Conservation (phyloP, 2,329 filamentous ascomycete species). For the Celoporthe dispersa region DNA sequence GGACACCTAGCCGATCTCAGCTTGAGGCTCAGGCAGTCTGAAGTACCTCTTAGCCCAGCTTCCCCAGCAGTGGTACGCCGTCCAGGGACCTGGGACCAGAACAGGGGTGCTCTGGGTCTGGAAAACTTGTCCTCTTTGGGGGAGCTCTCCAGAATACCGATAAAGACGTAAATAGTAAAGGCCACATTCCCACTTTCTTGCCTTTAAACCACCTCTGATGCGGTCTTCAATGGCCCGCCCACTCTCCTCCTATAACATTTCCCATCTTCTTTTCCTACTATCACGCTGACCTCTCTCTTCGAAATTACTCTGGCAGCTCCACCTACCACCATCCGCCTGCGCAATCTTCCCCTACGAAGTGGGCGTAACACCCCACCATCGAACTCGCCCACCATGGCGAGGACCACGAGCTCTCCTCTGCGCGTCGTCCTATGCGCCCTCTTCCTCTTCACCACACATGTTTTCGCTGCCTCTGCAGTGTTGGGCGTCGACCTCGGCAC, state of each 20-base stretch:
- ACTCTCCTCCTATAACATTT: not conserved
- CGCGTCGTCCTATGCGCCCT: constrained; percentile 44
- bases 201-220: constrained; percentile 10
- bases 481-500: constrained; percentile 94
- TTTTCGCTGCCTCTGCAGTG: constrained; percentile 69
- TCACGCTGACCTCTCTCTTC: not conserved
- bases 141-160: constrained; percentile 23
- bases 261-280: not conserved
- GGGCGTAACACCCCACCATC: constrained; percentile 24
- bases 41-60: constrained; percentile 13
- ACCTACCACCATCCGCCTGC: not conserved
- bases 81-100: not conserved
- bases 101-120: constrained; percentile 21
- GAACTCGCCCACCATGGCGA: constrained; percentile 44
- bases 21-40: not conserved
- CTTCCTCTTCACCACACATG: constrained; percentile 52
- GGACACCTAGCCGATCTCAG: constrained; percentile 26
- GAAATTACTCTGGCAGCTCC: not conserved
- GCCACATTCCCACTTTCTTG: constrained; percentile 28
- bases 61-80: not conserved
- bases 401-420: constrained; percentile 40
- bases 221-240: constrained; percentile 10
- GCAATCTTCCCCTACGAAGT: constrained; percentile 1
- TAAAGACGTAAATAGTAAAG: constrained; percentile 24
- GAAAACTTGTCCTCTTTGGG: constrained; percentile 26